Percentiles rank a stretch among this genome's conserved stretches.
Evolutionary conservation across 257 asterid species (phyloP).

Genomic region (Nicotiana benthamiana): DNA sequence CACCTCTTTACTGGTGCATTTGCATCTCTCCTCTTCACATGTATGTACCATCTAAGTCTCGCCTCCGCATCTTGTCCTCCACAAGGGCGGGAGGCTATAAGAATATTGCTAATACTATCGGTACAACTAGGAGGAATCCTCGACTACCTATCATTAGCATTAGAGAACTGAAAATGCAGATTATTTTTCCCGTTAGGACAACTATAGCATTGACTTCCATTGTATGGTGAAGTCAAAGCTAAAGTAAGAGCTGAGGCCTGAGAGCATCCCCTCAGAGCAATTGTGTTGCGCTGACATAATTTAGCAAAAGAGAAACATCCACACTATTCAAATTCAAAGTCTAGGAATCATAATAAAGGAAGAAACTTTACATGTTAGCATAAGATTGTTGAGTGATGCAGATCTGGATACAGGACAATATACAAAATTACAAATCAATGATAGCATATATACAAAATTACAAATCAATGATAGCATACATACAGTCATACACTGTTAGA

Average conservation of each 20-base stretch:
- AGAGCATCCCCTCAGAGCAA: background rate
- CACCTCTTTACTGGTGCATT: no score
- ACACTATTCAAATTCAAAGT: no score
- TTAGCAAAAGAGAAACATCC: no score
- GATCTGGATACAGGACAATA: background rate
- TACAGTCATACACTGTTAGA: background rate
- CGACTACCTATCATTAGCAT: no score
- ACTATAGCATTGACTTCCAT: background rate
- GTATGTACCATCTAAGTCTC: no score
- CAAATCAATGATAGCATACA: background rate
- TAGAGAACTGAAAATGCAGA: no score
- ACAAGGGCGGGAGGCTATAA: no score
- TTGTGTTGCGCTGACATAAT: background rate
- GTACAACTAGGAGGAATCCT: no score
- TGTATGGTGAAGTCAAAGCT: background rate
- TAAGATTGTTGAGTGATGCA: background rate
- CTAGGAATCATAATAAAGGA: no score
- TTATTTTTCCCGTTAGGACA: background rate
- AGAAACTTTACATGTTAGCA: background rate
- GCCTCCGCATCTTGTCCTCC: no score
- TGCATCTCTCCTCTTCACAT: no score
- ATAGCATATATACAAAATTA: background rate
- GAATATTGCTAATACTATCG: no score
- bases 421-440: background rate
- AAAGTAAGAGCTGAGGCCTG: background rate